Conservation (phyloP, 805 yeast genomes). For the Kodamaea laetipori region DNA sequence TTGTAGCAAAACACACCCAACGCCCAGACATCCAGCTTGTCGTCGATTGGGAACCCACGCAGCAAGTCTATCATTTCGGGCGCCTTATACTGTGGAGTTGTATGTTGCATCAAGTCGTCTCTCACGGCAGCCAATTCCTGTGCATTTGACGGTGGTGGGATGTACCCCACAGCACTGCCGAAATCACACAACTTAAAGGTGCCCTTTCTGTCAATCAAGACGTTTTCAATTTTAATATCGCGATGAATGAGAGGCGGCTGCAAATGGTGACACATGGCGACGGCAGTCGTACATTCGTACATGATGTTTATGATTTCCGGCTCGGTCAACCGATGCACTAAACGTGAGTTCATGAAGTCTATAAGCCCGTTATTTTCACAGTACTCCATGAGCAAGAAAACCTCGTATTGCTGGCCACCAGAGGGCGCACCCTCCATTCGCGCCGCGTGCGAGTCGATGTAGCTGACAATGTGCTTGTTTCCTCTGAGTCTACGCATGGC, state of each 20-base stretch:
- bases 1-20: conserved; percentile 77
- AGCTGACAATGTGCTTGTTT: conserved; percentile 77
- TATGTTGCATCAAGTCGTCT: conserved; percentile 72
- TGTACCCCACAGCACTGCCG: conserved; percentile 72
- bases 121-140: conserved; percentile 62
- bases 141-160: conserved; percentile 61
- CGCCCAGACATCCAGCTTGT: conserved; percentile 86
- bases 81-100: conserved; percentile 82
- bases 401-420: conserved; percentile 64
- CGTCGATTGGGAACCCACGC: conserved; percentile 71
- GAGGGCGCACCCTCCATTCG: conserved; percentile 42
- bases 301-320: conserved; percentile 66
- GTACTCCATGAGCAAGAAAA: conserved; percentile 76
- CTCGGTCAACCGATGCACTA: conserved; percentile 67
- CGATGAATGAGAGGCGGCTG: conserved; percentile 73
- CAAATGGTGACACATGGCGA: conserved; percentile 75
- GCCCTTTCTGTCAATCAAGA: conserved; percentile 59
- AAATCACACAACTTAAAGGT: conserved; percentile 76
- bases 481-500: conserved; percentile 91
- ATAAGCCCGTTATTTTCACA: conserved; percentile 75
- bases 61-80: conserved; percentile 83
- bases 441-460: conserved; percentile 94
- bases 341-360: conserved; percentile 75
- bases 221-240: conserved; percentile 83
- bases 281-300: conserved; percentile 71